Evolutionary conservation across 2,329 filamentous ascomycete genomes (phyloP).

Genomic region (Alternaria arborescens): DNA sequence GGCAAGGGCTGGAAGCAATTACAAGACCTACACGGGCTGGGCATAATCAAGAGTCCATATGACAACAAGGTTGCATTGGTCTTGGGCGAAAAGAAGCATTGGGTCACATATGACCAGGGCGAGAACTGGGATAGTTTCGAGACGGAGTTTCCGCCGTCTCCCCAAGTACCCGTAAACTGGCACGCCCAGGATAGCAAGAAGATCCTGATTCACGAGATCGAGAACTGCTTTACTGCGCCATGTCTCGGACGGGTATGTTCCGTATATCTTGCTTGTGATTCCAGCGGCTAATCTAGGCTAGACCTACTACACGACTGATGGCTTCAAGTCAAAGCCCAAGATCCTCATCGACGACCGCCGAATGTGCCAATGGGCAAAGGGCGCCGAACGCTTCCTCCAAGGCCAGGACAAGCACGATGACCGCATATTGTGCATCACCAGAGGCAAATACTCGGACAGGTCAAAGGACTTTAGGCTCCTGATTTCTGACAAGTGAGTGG

Average conservation of each 20-base stretch:
- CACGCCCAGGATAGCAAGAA: slow-evolving; percentile 84
- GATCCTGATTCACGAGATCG: slow-evolving; percentile 76
- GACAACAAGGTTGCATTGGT: slow-evolving; percentile 83
- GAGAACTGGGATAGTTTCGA: slow-evolving; percentile 81
- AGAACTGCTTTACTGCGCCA: slow-evolving; percentile 49
- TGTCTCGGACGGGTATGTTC: slow-evolving; percentile 62
- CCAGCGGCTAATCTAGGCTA: slow-evolving; percentile 30
- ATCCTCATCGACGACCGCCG: slow-evolving; percentile 72
- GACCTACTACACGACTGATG: slow-evolving; percentile 80
- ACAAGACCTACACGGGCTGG: slow-evolving; percentile 66
- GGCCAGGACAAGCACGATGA: slow-evolving; percentile 70
- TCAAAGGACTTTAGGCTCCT: slow-evolving; percentile 79
- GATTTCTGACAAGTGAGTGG: slow-evolving; percentile 72
- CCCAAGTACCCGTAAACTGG: slow-evolving; percentile 74
- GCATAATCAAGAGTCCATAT: slow-evolving; percentile 79
- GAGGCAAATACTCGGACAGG: slow-evolving; percentile 74
- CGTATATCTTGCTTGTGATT: no score
- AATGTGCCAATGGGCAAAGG: slow-evolving; percentile 89
- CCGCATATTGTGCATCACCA: slow-evolving; percentile 81
- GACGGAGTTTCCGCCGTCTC: slow-evolving; percentile 62
- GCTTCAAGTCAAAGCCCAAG: slow-evolving; percentile 75
- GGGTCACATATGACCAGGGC: slow-evolving; percentile 82
- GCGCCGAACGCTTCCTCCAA: slow-evolving; percentile 75
- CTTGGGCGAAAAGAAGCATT: slow-evolving; percentile 77
- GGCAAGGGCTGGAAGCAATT: slow-evolving; percentile 78